Conservation (phyloP, 371 early-diverging fungal species). For the Rhizopus arrhizus region DNA sequence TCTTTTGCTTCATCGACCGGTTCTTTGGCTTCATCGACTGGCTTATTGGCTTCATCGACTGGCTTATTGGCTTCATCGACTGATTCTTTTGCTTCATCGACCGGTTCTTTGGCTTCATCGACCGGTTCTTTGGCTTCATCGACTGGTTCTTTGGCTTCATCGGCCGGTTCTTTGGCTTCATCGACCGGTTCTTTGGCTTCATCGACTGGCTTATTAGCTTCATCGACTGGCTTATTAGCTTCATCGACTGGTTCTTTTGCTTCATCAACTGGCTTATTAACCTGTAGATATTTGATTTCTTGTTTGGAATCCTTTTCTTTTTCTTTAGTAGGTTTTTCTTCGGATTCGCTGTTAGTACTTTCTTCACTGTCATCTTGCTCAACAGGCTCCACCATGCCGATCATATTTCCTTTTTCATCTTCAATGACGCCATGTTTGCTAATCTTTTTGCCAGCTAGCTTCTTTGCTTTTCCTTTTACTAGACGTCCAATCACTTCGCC, state of each 20-base stretch:
- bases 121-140: neutral
- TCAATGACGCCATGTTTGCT: conserved; percentile 22
- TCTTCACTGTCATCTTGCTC: neutral
- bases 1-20: neutral
- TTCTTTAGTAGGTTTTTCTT: neutral
- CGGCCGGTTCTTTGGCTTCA: neutral
- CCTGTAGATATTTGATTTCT: neutral
- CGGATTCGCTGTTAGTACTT: neutral
- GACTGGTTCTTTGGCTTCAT: neutral
- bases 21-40: too few species aligned
- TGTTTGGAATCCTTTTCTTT: neutral
- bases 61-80: neutral
- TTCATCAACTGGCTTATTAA: neutral
- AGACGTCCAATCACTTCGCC: conserved; percentile 23
- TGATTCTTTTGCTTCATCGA: neutral
- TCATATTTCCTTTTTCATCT: conserved; percentile 24
- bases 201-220: neutral
- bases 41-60: too few species aligned
- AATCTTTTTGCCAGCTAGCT: conserved; percentile 20
- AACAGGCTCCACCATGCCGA: conserved; percentile 24
- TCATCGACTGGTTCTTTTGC: neutral
- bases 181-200: neutral
- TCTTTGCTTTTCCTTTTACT: conserved; percentile 22
- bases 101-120: neutral
- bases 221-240: neutral